Conservation (phyloP, 768 basidiomycete species). For the Tylopilus sp. region DNA sequence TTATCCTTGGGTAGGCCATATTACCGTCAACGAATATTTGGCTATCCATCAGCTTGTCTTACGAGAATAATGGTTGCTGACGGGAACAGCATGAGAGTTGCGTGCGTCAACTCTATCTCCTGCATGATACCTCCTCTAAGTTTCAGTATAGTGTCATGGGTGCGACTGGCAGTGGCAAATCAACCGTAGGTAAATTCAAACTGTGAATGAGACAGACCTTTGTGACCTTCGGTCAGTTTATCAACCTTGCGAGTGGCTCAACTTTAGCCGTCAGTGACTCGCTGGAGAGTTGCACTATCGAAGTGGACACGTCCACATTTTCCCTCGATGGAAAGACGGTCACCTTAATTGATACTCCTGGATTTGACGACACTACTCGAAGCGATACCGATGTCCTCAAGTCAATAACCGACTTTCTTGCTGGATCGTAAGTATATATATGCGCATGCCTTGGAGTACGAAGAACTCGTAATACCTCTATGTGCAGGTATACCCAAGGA, state of each 20-base stretch:
- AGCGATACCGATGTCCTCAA: conserved; percentile 45
- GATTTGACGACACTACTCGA: no score
- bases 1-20: not conserved
- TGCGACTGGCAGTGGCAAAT: conserved; percentile 24
- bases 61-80: conserved; percentile 5
- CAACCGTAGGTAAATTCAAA: conserved; percentile 13
- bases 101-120: conserved; percentile 9
- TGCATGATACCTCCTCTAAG: not conserved
- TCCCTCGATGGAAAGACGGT: conserved; percentile 39
- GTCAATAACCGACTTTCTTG: conserved; percentile 39
- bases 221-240: conserved; percentile 19
- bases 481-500: conserved; percentile 26
- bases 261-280: conserved; percentile 20
- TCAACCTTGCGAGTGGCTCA: conserved; percentile 20
- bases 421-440: conserved; percentile 21
- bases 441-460: not conserved
- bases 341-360: conserved; percentile 53
- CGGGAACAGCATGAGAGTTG: conserved; percentile 17
- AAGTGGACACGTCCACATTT: conserved; percentile 37
- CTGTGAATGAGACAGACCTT: not conserved
- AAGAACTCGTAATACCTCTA: not conserved
- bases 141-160: conserved; percentile 18
- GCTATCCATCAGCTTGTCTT: not conserved
- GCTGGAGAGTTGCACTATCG: conserved; percentile 24
- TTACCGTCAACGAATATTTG: not conserved